Evolutionary conservation across 2,329 filamentous ascomycete genomes (phyloP).

Genomic region (Fusarium caatingaense): DNA sequence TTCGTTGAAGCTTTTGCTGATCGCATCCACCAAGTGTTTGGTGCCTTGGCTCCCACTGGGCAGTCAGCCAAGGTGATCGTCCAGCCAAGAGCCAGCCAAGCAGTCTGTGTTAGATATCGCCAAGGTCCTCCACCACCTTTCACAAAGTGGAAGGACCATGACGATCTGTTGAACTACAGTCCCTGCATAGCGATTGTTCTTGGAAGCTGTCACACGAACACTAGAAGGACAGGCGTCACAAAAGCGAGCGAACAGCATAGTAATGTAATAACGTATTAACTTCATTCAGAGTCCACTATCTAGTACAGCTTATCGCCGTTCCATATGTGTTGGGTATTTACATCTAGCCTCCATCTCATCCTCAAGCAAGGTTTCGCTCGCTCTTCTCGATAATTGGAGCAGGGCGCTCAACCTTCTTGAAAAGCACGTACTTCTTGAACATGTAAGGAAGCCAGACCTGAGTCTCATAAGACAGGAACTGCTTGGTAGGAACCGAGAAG

Average conservation of each 20-base stretch:
- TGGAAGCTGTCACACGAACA: rapidly evolving
- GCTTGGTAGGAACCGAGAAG: conserved; percentile 59
- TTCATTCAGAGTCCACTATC: neutral
- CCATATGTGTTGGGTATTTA: neutral
- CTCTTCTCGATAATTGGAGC: conserved; percentile 20
- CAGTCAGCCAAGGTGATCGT: neutral
- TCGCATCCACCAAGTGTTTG: neutral
- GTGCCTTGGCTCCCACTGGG: neutral
- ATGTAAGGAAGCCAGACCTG: conserved; percentile 33
- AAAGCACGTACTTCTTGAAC: conserved; percentile 36
- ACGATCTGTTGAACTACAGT: neutral
- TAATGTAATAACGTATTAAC: neutral
- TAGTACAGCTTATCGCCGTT: neutral
- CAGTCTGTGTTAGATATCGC: neutral
- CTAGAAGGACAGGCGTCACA: neutral
- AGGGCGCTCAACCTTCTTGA: conserved; percentile 4
- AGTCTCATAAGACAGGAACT: conserved; percentile 54
- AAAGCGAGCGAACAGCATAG: rapidly evolving
- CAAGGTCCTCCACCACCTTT: neutral
- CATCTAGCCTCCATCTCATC: neutral
- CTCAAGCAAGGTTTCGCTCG: conserved; percentile 15
- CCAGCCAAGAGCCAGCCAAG: neutral
- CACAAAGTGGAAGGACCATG: neutral
- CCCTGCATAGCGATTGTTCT: neutral
- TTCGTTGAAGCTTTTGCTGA: neutral